A percentile compares a stretch with the other conserved stretches of the same genome.
Conservation (phyloP, 306 rosid species). For the Casuarina cunninghamiana region DNA sequence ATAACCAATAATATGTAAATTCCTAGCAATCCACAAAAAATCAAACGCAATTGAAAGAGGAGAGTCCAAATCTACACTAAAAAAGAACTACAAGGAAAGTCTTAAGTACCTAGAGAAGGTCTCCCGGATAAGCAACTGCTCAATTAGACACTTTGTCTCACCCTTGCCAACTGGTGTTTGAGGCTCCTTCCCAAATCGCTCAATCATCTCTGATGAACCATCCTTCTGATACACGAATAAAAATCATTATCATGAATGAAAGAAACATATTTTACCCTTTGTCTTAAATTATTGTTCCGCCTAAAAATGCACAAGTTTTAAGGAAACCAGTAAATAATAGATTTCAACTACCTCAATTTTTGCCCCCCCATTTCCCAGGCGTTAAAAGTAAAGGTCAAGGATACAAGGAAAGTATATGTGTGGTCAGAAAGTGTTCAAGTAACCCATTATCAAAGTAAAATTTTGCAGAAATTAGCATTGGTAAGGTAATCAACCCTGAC, state of each 20-base stretch:
- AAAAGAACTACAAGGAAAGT: slow-evolving; percentile 1
- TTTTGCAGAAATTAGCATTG: not conserved
- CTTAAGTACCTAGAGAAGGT: slow-evolving; percentile 75
- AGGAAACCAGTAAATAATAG: too few species aligned
- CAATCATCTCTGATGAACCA: slow-evolving; percentile 36
- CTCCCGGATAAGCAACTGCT: slow-evolving; percentile 69
- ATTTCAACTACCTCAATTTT: too few species aligned
- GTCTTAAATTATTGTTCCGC: too few species aligned
- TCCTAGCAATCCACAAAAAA: not conserved
- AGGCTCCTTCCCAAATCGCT: slow-evolving; percentile 38
- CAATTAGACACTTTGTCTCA: slow-evolving; percentile 57
- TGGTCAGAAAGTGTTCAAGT: not conserved
- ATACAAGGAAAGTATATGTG: not conserved
- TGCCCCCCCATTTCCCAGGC: too few species aligned
- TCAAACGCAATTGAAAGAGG: not conserved
- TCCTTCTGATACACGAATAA: slow-evolving; percentile 37
- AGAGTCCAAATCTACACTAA: slow-evolving; percentile 13
- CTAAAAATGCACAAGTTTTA: too few species aligned
- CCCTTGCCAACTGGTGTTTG: slow-evolving; percentile 38
- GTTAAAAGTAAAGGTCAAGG: too few species aligned
- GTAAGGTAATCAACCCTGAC: not conserved
- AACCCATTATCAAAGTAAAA: not conserved
- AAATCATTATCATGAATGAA: slow-evolving; percentile 17
- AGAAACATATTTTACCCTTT: not conserved
- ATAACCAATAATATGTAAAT: too few species aligned